Percentiles rank a stretch among this genome's conserved stretches.
Evolutionary conservation across 306 rosid species (phyloP).

Genomic region (Cyamopsis tetragonoloba): DNA sequence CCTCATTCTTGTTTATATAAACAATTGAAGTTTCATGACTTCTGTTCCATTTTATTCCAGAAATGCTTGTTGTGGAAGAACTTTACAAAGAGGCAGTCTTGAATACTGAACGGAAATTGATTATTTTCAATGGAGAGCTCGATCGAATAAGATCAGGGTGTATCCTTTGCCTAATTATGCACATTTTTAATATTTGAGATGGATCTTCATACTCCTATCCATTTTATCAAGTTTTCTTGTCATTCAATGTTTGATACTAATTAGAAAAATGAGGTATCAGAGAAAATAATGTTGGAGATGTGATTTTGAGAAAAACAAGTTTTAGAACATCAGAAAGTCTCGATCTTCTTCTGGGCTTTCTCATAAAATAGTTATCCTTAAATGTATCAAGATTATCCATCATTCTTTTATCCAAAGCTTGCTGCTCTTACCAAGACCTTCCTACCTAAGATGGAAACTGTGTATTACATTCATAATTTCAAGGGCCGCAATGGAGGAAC

Average conservation of each 20-base stretch:
- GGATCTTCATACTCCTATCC: not conserved
- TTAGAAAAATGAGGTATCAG: not conserved
- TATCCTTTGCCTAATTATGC: constrained; percentile 56
- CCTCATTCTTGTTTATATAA: constrained; percentile 11
- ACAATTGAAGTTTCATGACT: constrained; percentile 21
- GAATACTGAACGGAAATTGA: constrained; percentile 72
- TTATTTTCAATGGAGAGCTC: constrained; percentile 90
- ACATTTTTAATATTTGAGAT: constrained; percentile 2
- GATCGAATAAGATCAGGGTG: constrained; percentile 98
- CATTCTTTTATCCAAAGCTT: constrained; percentile 90
- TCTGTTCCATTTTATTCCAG: constrained; percentile 42
- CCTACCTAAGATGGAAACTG: constrained; percentile 78
- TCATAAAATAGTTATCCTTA: constrained; percentile 37
- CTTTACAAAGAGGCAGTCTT: constrained; percentile 84
- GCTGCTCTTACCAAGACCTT: constrained; percentile 71
- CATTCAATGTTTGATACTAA: not conserved
- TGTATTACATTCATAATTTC: constrained; percentile 86
- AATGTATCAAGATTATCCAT: constrained; percentile 67
- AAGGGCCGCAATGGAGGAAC: constrained; percentile 83
- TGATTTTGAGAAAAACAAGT: constrained; percentile 6
- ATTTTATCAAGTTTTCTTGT: not conserved
- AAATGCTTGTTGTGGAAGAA: constrained; percentile 96
- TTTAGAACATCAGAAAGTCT: not conserved
- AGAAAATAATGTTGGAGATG: not conserved
- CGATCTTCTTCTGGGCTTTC: not conserved